Base-by-base conservation (phyloP, 441 rosid genomes). In the Biscutella auriculata region DNA sequence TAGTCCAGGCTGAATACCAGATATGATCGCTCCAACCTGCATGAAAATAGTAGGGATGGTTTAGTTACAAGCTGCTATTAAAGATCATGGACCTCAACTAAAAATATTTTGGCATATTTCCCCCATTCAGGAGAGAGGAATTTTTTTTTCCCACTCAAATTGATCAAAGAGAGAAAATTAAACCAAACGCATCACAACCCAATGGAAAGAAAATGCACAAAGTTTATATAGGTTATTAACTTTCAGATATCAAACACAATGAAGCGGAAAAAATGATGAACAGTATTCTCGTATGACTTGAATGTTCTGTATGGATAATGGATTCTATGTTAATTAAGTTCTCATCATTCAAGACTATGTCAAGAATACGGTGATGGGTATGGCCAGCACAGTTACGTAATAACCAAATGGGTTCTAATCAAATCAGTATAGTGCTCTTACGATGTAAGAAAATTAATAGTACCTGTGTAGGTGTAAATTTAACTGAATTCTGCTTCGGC, bases 401-500 rank as follows among this genome's bases (percentile, higher is more conserved):
- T 29, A 29, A 30, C 21, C 23, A 19, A 19, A 19, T 19, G 23
- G 23, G 23, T 19, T 4, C 2, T 19, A 4, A 19, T 19, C 4
- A 58, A 53, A 76, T 46, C 13, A 49, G 50, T 36, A 53, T 14
- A 68, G 27, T 51, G 55, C 36, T 8, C 29, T 4, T 32, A 44
- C 44, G 60, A 55, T 33, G 30, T 42, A 34, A 19, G 23, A 37
- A 49, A 58, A 64, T 49, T 35, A 60, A 14, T 29, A n/a, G 55
- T 60, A 93, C 99, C 97, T 93, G 99, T 27, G 96, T 89, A 26
- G 94, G 81, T 16, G 99, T 93, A 68, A 93, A 93, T 79, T 80
- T 82, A 62, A 89, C 99, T n/a, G 91, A 79, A 42, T 93, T 93
- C 73, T 81, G 95, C 74, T 87, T 89, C 30, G 99, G 99, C 76